phyloP scores from a whole-genome alignment of 306 rosid species.

The Purshia tridentata region DNA sequence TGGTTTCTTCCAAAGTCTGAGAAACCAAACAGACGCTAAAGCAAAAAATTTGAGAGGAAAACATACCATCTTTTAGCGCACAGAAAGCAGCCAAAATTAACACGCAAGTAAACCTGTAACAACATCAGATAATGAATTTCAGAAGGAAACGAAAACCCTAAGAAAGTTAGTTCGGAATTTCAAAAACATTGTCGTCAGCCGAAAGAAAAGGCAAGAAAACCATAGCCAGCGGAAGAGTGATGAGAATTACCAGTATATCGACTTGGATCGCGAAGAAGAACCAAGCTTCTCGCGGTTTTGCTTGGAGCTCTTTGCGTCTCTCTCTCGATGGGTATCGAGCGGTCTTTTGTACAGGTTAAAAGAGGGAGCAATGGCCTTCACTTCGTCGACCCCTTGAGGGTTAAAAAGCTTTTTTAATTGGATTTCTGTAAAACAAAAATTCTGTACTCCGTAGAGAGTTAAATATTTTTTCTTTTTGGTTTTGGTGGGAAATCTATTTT shows the following conservation, averaged over 20 bases:
- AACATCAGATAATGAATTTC: neutral
- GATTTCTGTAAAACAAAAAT: no score
- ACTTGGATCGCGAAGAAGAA: conserved; percentile 4
- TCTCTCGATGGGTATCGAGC: neutral
- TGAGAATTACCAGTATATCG: neutral
- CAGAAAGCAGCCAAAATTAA: neutral
- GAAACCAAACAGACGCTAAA: conserved; percentile 10
- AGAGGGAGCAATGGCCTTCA: neutral
- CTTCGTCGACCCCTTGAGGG: neutral
- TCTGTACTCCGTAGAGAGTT: no score
- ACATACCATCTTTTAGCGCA: conserved; percentile 26
- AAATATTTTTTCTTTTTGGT: no score
- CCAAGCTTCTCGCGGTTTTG: neutral
- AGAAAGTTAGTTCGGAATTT: neutral
- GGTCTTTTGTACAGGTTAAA: conserved; percentile 4
- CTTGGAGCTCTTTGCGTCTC: no score
- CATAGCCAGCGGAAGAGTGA: conserved; percentile 2
- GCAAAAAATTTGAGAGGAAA: neutral
- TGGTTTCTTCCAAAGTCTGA: neutral
- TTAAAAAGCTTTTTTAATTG: neutral
- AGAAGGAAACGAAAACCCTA: neutral
- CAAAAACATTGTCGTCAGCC: neutral
- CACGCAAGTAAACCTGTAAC: conserved; percentile 17
- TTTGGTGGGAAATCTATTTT: no score
- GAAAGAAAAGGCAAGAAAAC: neutral